Evolutionary conservation across 345 rosid genomes (phyloP).

Genomic region (Corymbia maculata): DNA sequence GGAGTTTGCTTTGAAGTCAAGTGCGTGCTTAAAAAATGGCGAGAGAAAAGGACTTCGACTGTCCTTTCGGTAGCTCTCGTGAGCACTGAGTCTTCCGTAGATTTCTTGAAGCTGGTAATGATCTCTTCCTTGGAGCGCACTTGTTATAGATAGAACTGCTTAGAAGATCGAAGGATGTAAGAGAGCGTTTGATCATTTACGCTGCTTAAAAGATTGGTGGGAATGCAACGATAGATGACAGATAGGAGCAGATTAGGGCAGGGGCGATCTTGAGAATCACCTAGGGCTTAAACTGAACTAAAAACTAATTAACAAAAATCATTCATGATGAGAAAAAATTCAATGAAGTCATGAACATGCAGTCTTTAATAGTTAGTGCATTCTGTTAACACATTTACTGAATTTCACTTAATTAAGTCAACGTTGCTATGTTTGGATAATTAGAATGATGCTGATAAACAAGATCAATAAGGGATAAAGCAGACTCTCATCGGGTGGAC

Average conservation of each 20-base stretch:
- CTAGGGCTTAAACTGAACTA: neutral
- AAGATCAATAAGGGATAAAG: neutral
- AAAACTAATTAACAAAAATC: neutral
- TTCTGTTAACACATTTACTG: neutral
- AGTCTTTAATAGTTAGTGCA: neutral
- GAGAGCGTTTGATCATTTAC: neutral
- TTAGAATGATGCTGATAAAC: neutral
- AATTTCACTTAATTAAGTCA: neutral
- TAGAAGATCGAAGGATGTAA: neutral
- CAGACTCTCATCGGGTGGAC: neutral
- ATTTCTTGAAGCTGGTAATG: neutral
- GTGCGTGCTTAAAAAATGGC: neutral
- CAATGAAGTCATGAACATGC: neutral
- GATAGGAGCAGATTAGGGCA: neutral
- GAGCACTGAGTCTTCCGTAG: slow-evolving; percentile 1
- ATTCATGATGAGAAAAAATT: neutral
- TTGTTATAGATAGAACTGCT: slow-evolving; percentile 11
- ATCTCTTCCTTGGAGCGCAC: neutral
- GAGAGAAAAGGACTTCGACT: slow-evolving; percentile 2
- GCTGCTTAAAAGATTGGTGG: neutral
- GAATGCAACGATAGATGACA: neutral
- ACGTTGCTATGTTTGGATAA: neutral
- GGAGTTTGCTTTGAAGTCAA: neutral
- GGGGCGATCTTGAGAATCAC: neutral
- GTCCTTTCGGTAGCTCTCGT: slow-evolving; percentile 2